Evolutionary conservation across 169 alveolate species (phyloP), one percentile per base, ranked within the genome.

Genomic region (Plasmodium gonderi): DNA sequence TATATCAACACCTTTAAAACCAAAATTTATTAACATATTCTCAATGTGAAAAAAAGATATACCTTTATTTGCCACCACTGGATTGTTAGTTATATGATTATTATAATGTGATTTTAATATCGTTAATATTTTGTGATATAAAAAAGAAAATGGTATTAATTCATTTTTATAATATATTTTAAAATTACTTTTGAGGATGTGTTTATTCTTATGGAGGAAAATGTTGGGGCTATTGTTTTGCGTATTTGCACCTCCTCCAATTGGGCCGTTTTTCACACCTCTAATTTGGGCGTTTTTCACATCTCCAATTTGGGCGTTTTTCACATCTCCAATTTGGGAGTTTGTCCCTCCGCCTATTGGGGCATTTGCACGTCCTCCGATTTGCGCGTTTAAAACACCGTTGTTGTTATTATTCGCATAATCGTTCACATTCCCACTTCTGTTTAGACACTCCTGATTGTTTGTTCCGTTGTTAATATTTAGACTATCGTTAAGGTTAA

Each of bases 1-100:
- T 74, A 85, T 85, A 77, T 85, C 92, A 3, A 85, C 92, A 49
- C 92, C 92, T 85, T 85, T 85, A 77, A 85, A 85, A 6, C 92
- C 92, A 5, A 74, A 85, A 85, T 85, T 85, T 33, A 85, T 85
- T 85, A 85, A 17, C 92, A 85, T 85, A 64, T 74, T 85, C 67
- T 85, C 92, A 23, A 85, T 51, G 44, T 85, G 92, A 77, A 72
- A 85, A 85, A 85, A 85, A 2, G 92, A 85, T 74, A 85, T 85
- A 64, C 92, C 92, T 38, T 74, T 85, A 64, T 85, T 85, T 9
- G 92, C 92, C 29, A 75, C 85, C 1, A 5, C 47, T 31, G 87
- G 87, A 64, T 85, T 85, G 78, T 85, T 85, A 54, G 49, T 85
- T 33, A 85, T 60, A 85, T 85, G 92, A 65, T 85, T 85, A 74